Conservation (phyloP, 345 rosid genomes). For the Kandelia obovata region DNA sequence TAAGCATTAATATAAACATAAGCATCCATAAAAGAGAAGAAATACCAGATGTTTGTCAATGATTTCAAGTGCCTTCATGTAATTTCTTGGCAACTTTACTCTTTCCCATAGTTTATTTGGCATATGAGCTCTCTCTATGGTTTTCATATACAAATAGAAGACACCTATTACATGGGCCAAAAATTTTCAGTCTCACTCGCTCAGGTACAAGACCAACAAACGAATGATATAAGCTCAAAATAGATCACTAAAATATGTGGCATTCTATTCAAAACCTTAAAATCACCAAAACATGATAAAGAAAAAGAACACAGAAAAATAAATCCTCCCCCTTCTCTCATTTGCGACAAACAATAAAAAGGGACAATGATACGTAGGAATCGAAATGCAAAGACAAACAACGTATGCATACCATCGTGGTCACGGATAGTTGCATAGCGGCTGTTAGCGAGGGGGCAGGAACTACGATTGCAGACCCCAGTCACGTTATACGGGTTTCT, state of each 20-base stretch:
- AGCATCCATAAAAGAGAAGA: neutral
- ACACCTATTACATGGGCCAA: slow-evolving; percentile 44
- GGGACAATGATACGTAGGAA: neutral
- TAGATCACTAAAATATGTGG: neutral
- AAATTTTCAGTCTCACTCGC: neutral
- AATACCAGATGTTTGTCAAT: slow-evolving; percentile 88
- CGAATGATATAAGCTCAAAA: neutral
- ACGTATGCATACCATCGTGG: slow-evolving; percentile 53
- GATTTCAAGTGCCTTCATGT: slow-evolving; percentile 85
- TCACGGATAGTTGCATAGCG: slow-evolving; percentile 95
- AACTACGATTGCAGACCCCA: slow-evolving; percentile 87
- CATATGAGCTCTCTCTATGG: slow-evolving; percentile 94
- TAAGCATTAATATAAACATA: neutral
- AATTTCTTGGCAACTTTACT: slow-evolving; percentile 75
- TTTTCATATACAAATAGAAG: slow-evolving; percentile 88
- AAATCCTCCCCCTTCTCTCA: neutral
- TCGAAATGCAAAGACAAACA: neutral
- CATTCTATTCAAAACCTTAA: no score
- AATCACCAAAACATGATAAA: no score
- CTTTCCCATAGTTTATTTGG: slow-evolving; percentile 92
- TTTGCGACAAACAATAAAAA: neutral
- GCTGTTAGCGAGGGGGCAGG: slow-evolving; percentile 96
- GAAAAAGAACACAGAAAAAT: no score
- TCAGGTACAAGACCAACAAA: neutral
- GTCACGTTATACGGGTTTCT: slow-evolving; percentile 95